Evolutionary conservation across 208 protist species (phyloP).

Genomic region (Strigomonas culicis): DNA sequence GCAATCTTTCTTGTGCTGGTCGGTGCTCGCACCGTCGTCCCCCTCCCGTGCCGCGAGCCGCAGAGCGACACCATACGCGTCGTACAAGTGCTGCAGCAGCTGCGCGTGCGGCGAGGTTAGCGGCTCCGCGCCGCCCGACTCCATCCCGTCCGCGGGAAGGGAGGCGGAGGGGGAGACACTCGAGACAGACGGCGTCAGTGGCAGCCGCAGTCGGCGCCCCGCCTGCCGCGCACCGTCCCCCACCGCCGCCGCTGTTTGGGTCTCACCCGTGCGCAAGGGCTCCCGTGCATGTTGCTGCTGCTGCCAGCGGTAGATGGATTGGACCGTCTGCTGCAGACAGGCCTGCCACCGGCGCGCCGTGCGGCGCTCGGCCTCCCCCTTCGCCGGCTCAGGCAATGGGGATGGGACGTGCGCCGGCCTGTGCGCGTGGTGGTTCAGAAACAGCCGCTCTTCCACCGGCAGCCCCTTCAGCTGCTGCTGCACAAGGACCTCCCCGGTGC

Average conservation of each 20-base stretch:
- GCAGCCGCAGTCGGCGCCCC: too few species aligned
- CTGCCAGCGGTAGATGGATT: not conserved
- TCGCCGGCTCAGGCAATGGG: not conserved
- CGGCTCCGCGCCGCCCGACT: not conserved
- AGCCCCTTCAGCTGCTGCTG: conserved; percentile 17
- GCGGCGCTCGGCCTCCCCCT: too few species aligned
- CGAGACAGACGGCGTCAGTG: not conserved
- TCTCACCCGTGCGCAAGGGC: too few species aligned
- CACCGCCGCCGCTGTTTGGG: too few species aligned
- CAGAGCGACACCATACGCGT: too few species aligned
- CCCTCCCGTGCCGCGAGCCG: too few species aligned
- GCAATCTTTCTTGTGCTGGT: too few species aligned
- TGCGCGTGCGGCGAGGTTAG: not conserved
- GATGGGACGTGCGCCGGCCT: not conserved
- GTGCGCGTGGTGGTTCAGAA: conserved; percentile 3
- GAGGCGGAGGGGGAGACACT: not conserved
- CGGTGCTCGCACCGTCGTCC: too few species aligned
- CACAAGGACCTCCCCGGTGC: conserved; percentile 47
- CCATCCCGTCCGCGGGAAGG: not conserved
- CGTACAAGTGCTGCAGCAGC: not conserved
- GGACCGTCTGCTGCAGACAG: not conserved
- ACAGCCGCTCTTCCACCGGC: conserved; percentile 7
- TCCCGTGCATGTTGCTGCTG: not conserved
- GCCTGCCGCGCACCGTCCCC: too few species aligned
- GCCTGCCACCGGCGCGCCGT: too few species aligned